Conservation (phyloP, 169 alveolate genomes). For the Plasmodium coatneyi region DNA sequence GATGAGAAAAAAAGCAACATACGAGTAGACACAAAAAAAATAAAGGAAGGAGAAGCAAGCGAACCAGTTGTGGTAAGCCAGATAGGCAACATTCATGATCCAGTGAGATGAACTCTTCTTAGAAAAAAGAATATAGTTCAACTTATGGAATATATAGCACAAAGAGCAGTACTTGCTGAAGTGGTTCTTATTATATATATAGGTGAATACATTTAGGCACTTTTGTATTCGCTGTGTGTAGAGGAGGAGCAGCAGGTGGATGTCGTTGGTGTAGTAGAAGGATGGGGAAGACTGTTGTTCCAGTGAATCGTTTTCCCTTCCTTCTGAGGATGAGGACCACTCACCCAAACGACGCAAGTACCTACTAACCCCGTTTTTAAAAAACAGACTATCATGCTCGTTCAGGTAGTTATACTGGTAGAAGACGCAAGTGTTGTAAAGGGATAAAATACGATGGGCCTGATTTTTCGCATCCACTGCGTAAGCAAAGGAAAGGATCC, state of each 20-base stretch:
- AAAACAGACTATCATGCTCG: conserved; percentile 43
- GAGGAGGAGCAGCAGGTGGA: conserved; percentile 22
- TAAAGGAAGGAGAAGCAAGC: conserved; percentile 39
- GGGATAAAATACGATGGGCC: conserved; percentile 7
- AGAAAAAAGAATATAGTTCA: conserved; percentile 1
- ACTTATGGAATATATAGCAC: conserved; percentile 15
- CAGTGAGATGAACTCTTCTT: neutral
- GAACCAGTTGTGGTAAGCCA: conserved; percentile 10
- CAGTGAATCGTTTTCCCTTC: neutral
- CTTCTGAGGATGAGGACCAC: neutral
- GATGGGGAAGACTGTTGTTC: neutral
- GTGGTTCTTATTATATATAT: conserved; percentile 43
- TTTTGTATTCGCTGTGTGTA: conserved; percentile 38
- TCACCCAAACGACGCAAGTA: conserved; percentile 18
- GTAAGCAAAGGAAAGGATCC: conserved; percentile 32
- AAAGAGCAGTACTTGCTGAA: conserved; percentile 16
- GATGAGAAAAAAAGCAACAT: conserved; percentile 18
- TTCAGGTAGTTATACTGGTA: conserved; percentile 56
- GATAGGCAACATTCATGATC: neutral
- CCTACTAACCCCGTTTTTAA: conserved; percentile 6
- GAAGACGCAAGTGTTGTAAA: conserved; percentile 2
- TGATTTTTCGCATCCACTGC: neutral
- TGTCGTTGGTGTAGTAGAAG: conserved; percentile 38
- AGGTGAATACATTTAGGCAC: conserved; percentile 30
- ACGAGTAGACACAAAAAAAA: conserved; percentile 35